phyloP scores from a whole-genome alignment of 495 filamentous ascomycete species.

The Aspergillus olivimuriae region DNA sequence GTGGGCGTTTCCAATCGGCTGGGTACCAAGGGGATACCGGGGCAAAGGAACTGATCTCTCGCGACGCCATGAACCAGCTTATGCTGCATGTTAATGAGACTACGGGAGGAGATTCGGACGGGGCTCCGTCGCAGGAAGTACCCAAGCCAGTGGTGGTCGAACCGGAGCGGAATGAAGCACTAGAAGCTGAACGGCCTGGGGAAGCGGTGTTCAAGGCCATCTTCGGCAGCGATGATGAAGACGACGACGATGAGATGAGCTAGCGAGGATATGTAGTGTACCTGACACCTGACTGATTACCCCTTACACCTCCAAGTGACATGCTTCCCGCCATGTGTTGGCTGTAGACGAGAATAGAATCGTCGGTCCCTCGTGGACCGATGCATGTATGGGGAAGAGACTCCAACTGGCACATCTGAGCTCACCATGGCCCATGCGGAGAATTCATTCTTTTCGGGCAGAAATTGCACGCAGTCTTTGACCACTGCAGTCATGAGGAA shows the following conservation, averaged over 20 bases:
- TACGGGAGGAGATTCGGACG: background rate
- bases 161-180: slow-evolving; percentile 74
- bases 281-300: no score
- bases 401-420: no score
- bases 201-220: slow-evolving; percentile 93
- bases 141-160: slow-evolving; percentile 47
- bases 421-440: no score
- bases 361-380: no score
- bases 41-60: slow-evolving; percentile 34
- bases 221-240: slow-evolving; percentile 82
- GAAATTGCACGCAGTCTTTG: no score
- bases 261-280: background rate
- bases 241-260: slow-evolving; percentile 33
- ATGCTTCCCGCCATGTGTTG: no score
- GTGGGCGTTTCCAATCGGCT: slow-evolving; percentile 29
- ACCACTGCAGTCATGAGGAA: no score
- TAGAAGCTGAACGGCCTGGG: slow-evolving; percentile 73
- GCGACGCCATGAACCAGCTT: slow-evolving; percentile 35
- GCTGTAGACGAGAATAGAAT: no score
- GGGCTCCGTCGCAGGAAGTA: slow-evolving; percentile 4
- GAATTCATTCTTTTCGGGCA: no score
- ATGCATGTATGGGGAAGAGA: no score
- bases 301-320: no score
- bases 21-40: slow-evolving; percentile 27
- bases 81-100: slow-evolving; percentile 19